phyloP scores from a whole-genome alignment of 2,329 filamentous ascomycete genomes.

The Alternaria gansuensis region DNA sequence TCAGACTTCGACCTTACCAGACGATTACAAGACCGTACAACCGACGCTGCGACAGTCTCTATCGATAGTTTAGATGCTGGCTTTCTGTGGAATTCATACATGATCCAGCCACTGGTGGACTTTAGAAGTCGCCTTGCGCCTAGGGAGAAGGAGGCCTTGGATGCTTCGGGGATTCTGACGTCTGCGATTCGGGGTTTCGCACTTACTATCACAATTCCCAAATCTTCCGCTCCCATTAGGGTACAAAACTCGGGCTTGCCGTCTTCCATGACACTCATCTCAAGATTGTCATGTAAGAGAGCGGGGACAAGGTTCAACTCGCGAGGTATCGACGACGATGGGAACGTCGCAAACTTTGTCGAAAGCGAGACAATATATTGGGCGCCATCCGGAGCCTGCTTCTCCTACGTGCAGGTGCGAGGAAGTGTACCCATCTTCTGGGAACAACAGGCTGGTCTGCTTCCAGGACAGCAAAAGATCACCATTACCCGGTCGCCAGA shows the following conservation, averaged over 20 bases:
- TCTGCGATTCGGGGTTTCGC: slow-evolving; percentile 95
- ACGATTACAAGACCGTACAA: slow-evolving; percentile 85
- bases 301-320: slow-evolving; percentile 97
- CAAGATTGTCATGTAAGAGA: slow-evolving; percentile 85
- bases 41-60: slow-evolving; percentile 80
- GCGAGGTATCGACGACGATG: slow-evolving; percentile 96
- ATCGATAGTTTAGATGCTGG: slow-evolving; percentile 92
- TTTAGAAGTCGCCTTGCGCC: slow-evolving; percentile 84
- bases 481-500: slow-evolving; percentile 86
- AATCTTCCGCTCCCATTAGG: slow-evolving; percentile 75
- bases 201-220: slow-evolving; percentile 83
- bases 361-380: slow-evolving; percentile 95
- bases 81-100: slow-evolving; percentile 98
- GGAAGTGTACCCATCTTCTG: slow-evolving; percentile 96
- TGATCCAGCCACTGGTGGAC: slow-evolving; percentile 91
- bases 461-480: slow-evolving; percentile 95
- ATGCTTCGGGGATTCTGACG: slow-evolving; percentile 85
- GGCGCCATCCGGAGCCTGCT: slow-evolving; percentile 78
- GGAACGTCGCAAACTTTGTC: slow-evolving; percentile 98
- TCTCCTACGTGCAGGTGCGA: slow-evolving; percentile 92
- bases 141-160: slow-evolving; percentile 79
- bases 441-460: slow-evolving; percentile 88
- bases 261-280: slow-evolving; percentile 87
- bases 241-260: slow-evolving; percentile 74
- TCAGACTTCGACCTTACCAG: slow-evolving; percentile 98